Evolutionary conservation across 2,329 filamentous ascomycete species (phyloP), one percentile per base, ranked within the genome.

Genomic region (Amylocarpus encephaloides): DNA sequence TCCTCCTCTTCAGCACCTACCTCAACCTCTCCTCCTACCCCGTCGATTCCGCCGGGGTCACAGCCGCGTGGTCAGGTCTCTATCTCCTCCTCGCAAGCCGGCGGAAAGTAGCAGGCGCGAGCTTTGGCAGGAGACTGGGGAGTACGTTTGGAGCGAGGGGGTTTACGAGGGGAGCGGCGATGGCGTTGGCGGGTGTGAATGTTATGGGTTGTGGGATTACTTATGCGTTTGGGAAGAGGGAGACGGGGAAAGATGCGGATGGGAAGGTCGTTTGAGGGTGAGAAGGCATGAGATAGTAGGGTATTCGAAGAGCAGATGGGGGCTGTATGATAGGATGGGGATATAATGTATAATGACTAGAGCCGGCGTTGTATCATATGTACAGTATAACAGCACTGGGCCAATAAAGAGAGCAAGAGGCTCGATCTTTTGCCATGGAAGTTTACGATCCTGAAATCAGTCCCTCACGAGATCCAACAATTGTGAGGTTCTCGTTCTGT

Each of bases 1-100:
- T 83, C 49, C 72, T 86, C 2, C 73, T 86, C 51, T 83, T 85
- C 68, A 77, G 77, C 46, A 78, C 78, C 50, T 86, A 86, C 62
- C 69, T 85, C 40, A 86, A 85, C 63, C 62, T 86, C 29, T 74
- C 75, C 55, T 74, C 75, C 52, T 84, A 77, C 69, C 78, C 79
- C 62, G 77, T 76, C 43, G 83, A 86, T 60, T 73, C 74, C 16
- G 82, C 82, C 0, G 82, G 82, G 5, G 71, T 83, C 5, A 80
- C 75, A 15, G 79, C 80, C 7, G 80, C 82, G 0, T 83, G 81
- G 79, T 83, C 78, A 30, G 80, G 79, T 0, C 62, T 85, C 36
- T 86, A 86, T 59, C 68, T 83, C n/a, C 63, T 85, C 13, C 66
- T 86, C 11, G 83, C 83, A 2, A 67, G 74, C 50, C 71, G 83